These are phyloP conservation scores for Calonectria pteridis DNA, from an alignment of 2,329 filamentous ascomycete species.

Conservation along the genomic window DNA sequence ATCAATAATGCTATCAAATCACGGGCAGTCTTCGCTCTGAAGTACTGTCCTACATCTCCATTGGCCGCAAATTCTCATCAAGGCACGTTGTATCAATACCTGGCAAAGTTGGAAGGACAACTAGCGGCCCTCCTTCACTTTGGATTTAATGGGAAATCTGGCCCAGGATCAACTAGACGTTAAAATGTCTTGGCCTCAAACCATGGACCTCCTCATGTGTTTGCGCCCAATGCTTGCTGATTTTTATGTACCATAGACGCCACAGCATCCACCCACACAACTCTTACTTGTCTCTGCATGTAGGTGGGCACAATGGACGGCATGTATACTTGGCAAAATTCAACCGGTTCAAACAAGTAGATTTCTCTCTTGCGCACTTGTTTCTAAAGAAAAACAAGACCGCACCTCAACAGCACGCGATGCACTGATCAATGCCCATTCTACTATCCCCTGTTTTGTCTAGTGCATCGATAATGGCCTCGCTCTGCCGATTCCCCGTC, in stretches of 20 bases:
- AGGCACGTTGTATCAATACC: not conserved
- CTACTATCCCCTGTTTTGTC: constrained; percentile 10
- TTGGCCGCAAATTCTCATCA: not conserved
- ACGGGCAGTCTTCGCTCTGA: not conserved
- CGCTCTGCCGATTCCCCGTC: constrained; percentile 8
- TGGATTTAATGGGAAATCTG: not conserved
- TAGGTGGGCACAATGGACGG: not conserved
- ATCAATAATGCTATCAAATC: not conserved
- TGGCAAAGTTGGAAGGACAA: not conserved
- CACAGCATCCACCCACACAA: not conserved
- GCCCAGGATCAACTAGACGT: not conserved
- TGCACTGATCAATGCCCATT: not conserved
- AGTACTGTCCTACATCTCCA: not conserved
- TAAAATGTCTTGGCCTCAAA: not conserved
- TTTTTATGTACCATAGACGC: not conserved
- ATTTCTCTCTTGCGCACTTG: not conserved
- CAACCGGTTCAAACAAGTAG: not conserved
- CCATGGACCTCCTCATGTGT: not conserved
- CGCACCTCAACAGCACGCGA: not conserved
- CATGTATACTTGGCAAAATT: not conserved
- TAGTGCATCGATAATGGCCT: constrained; percentile 7
- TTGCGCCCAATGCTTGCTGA: not conserved
- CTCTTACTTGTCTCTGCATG: not conserved
- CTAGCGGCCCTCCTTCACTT: not conserved
- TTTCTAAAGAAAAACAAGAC: not conserved